A percentile compares a stretch with the other conserved stretches of the same genome.
phyloP scores from a whole-genome alignment of 83 land plant species.

The Picea mariana region DNA sequence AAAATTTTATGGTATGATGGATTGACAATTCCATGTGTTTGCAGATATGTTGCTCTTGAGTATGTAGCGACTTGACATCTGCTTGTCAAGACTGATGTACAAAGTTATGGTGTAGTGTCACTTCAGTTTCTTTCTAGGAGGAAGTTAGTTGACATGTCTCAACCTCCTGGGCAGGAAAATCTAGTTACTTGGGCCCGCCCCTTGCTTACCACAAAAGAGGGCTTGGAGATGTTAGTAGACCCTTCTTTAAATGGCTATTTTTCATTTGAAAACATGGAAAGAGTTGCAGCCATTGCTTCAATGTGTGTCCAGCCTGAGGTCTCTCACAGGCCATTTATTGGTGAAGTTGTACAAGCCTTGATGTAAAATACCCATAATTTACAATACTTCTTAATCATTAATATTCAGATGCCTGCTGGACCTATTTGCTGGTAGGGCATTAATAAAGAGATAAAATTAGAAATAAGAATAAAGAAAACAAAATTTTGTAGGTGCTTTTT shows the following conservation, averaged over 20 bases:
- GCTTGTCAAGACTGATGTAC: constrained; percentile 71
- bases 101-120: constrained; percentile 78
- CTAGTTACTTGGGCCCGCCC: constrained; percentile 80
- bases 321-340: constrained; percentile 74
- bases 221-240: constrained; percentile 46
- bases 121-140: constrained; percentile 72
- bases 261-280: constrained; percentile 58
- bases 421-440: too few species aligned
- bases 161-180: constrained; percentile 74
- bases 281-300: constrained; percentile 70
- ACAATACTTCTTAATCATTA: too few species aligned
- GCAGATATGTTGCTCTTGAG: constrained; percentile 72
- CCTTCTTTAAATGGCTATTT: constrained; percentile 39
- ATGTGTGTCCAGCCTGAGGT: constrained; percentile 82
- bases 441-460: too few species aligned
- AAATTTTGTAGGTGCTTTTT: too few species aligned
- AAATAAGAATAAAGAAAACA: too few species aligned
- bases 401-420: too few species aligned
- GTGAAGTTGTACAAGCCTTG: constrained; percentile 70
- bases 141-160: constrained; percentile 71
- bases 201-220: constrained; percentile 53
- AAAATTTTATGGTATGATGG: neutral
- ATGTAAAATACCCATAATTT: too few species aligned
- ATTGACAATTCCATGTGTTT: neutral
- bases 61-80: constrained; percentile 84